Conservation (phyloP, 129 eudicot genomes). For the Helianthus annuus region HanXRQr2.0-SUNRISE NC_035447.2:27028705-27029204, state of each 20-base stretch:
- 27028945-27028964: too few species aligned
- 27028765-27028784: constrained; percentile 3
- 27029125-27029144: too few species aligned
- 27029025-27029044: too few species aligned
- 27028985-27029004: not conserved
- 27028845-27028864: constrained; percentile 88
- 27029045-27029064: too few species aligned
- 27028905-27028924: not conserved
- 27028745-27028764: constrained; percentile 18
- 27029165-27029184: too few species aligned
- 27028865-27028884: constrained; percentile 56
- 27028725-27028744: constrained; percentile 38
- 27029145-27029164: too few species aligned
- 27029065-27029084: not conserved
- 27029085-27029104: not conserved
- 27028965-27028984: too few species aligned
- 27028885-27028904: not conserved
- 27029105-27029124: not conserved
- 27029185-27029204: too few species aligned
- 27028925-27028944: too few species aligned
- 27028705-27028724: constrained; percentile 35
- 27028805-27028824: constrained; percentile 24
- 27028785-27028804: constrained; percentile 4
- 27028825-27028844: constrained; percentile 71
- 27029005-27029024: not conserved